Conservation (phyloP, 192 early-diverging fungal genomes). For the Backusella liffmaniae region DNA sequence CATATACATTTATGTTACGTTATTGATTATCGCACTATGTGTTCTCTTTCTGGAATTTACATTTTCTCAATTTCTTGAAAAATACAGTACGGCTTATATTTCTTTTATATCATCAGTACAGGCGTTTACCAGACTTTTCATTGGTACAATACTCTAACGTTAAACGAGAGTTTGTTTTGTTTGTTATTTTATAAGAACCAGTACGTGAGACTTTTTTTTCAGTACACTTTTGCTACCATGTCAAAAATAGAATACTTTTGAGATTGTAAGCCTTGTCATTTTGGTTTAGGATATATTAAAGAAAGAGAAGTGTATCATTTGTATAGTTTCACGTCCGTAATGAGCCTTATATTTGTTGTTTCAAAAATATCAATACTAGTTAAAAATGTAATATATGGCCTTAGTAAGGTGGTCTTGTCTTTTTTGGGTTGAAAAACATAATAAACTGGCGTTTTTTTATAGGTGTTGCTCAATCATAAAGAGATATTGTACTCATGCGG, state of each 20-base stretch:
- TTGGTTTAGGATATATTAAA: background rate
- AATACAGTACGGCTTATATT: too few species aligned
- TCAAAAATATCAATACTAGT: background rate
- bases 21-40: too few species aligned
- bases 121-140: background rate
- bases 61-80: too few species aligned
- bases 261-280: background rate
- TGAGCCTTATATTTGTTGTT: background rate
- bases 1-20: too few species aligned
- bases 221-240: background rate
- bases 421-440: too few species aligned
- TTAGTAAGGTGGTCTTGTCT: too few species aligned
- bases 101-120: background rate
- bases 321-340: background rate
- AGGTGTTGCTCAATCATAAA: too few species aligned
- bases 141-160: background rate
- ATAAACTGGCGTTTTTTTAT: too few species aligned
- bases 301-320: background rate
- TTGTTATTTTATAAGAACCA: background rate
- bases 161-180: background rate
- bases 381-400: background rate
- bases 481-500: too few species aligned
- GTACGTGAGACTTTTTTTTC: background rate
- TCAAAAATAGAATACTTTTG: background rate
- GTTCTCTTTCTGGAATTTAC: too few species aligned